A percentile compares a stretch with the other conserved stretches of the same genome.
Conservation (phyloP, 2,329 filamentous ascomycete species). For the Colletotrichum coccodes region DNA sequence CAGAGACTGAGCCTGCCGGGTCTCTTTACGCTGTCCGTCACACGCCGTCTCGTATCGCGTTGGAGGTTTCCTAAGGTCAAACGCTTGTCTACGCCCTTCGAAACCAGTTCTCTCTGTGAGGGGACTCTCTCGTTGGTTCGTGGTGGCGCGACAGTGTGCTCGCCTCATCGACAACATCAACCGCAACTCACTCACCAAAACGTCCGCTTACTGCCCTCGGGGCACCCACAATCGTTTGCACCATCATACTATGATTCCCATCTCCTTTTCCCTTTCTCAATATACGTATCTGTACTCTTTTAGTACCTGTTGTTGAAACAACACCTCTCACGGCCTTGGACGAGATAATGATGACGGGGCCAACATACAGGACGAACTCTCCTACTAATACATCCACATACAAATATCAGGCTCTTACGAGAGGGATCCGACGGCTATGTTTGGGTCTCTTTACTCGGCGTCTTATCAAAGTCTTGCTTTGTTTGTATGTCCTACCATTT, state of each 20-base stretch:
- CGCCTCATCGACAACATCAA: background rate
- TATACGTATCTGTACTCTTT: background rate
- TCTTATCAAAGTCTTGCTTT: background rate
- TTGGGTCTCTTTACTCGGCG: conserved; percentile 13
- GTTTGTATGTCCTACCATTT: background rate
- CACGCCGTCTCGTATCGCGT: background rate
- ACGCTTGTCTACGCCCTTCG: background rate
- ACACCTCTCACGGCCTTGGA: conserved; percentile 16
- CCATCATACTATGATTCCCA: background rate
- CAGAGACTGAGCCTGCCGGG: background rate
- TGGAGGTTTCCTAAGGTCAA: background rate
- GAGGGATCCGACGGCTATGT: background rate
- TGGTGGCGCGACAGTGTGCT: background rate
- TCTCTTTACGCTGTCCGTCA: background rate
- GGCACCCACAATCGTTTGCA: conserved; percentile 18
- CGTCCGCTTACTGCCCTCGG: background rate
- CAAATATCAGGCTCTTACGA: background rate
- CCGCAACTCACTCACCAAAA: background rate
- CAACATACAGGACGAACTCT: conserved; percentile 16
- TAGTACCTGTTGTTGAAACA: conserved; percentile 1
- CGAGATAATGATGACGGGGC: conserved; percentile 27
- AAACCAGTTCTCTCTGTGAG: conserved; percentile 17
- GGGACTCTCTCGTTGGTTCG: conserved; percentile 1
- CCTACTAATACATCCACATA: conserved; percentile 15
- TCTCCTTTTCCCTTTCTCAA: background rate